Base-by-base conservation (phyloP, 192 early-diverging fungal genomes). In the Phycomyces nitens region DNA sequence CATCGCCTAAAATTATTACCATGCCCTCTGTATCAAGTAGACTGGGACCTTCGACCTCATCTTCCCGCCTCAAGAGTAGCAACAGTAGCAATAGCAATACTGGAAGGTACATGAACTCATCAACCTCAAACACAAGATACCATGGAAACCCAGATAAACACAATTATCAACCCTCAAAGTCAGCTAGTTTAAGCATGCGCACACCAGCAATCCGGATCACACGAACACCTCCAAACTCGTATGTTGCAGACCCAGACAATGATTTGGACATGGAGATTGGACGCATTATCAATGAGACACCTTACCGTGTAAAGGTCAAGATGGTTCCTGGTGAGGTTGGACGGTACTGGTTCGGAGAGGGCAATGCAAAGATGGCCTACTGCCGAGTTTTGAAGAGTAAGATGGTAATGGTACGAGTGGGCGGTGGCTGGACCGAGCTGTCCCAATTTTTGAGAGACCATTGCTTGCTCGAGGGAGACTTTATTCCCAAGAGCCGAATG, bases 391-490 rank as follows among this genome's bases (percentile, higher is more conserved):
- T 87, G 55, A 70, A 78, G 51, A 81, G 84, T 62, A 74, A 79
- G 16, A 80, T 82, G 78, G 84, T 87, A 22, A 87, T 87, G 85
- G 85, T 87, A 24, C 71, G 85, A 60, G 84, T 87, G 15, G 85
- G 85, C 52, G 85, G 85, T 52, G 85, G 71, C 20, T 73, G 71
- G 71, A 58, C 65, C 0, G 71, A 73, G 57, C 50, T 73, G 53
- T 68, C 71, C 12, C 71, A 73, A 29, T 73, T 73, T 54, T 54
- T 73, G 26, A 39, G 71, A 20, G 65, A 73, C 55, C 71, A 73
- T 67, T 65, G 65, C 16, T 58, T 73, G 38, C 58, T 73, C 10
- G 70, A 72, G 51, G 70, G 64, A 22, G 60, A 65, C 26, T 66
- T 72, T 18, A 72, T 72, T 40, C 68, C 68, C 26, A 57, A 52